Evolutionary conservation across 2,329 filamentous ascomycete genomes (phyloP).

Genomic region (Botrytis medusae): DNA sequence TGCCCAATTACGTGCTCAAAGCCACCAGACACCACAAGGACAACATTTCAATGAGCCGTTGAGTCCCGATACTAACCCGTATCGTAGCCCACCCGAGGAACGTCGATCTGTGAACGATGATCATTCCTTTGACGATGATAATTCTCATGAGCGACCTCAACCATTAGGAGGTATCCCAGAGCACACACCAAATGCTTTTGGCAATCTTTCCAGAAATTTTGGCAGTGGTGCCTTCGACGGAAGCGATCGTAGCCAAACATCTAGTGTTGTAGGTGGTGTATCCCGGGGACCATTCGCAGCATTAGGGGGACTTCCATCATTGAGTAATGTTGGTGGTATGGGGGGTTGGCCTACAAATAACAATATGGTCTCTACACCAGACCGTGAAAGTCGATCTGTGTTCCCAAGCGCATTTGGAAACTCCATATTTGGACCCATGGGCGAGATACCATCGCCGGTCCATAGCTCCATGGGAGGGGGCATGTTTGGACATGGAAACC

Average conservation of each 20-base stretch:
- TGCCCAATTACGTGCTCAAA: slow-evolving; percentile 49
- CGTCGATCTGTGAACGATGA: slow-evolving; percentile 51
- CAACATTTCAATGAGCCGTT: slow-evolving; percentile 63
- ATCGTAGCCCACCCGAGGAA: slow-evolving; percentile 76
- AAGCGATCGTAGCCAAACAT: slow-evolving; percentile 90
- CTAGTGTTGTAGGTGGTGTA: slow-evolving; percentile 69
- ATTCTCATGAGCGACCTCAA: slow-evolving; percentile 50
- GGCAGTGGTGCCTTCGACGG: slow-evolving; percentile 51
- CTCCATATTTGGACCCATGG: slow-evolving; percentile 74
- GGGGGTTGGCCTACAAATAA: slow-evolving; percentile 51
- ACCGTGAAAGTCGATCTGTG: slow-evolving; percentile 56
- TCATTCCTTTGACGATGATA: slow-evolving; percentile 40
- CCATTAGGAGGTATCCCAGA: slow-evolving; percentile 54
- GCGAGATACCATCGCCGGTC: slow-evolving; percentile 72
- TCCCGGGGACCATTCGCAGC: slow-evolving; percentile 62
- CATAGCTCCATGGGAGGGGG: slow-evolving; percentile 61
- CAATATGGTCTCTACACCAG: slow-evolving; percentile 65
- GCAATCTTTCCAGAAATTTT: slow-evolving; percentile 54
- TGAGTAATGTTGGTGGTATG: slow-evolving; percentile 50
- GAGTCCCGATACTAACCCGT: slow-evolving; percentile 95
- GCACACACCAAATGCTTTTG: slow-evolving; percentile 53
- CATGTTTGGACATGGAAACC: slow-evolving; percentile 65
- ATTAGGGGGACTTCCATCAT: slow-evolving; percentile 58
- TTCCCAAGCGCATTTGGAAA: slow-evolving; percentile 68
- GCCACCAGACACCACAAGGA: slow-evolving; percentile 41